These are phyloP conservation scores for Pezicula radicicola DNA, from an alignment of 2,329 filamentous ascomycete species.

Conservation along the genomic window DNA sequence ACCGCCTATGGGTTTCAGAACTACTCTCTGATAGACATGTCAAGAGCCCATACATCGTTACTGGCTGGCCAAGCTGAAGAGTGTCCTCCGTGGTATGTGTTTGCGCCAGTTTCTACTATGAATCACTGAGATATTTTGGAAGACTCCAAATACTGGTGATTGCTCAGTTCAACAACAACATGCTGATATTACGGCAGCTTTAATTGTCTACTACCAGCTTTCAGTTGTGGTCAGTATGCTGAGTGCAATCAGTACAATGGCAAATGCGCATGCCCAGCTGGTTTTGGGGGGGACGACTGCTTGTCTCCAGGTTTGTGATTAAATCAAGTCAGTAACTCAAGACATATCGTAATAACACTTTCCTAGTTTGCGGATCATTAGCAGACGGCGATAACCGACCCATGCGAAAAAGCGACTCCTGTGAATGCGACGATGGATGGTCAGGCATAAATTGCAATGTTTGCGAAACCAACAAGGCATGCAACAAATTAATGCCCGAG, in stretches of 20 bases:
- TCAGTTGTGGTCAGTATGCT: slow-evolving; percentile 87
- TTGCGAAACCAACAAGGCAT: slow-evolving; percentile 79
- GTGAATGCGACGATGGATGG: slow-evolving; percentile 92
- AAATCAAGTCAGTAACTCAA: neutral
- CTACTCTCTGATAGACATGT: slow-evolving; percentile 58
- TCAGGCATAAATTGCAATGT: slow-evolving; percentile 97
- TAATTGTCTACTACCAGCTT: slow-evolving; percentile 94
- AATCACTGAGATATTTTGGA: slow-evolving; percentile 6
- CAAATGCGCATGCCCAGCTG: slow-evolving; percentile 87
- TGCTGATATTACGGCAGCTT: slow-evolving; percentile 57
- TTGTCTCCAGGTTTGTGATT: slow-evolving; percentile 65
- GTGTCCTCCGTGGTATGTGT: slow-evolving; percentile 71
- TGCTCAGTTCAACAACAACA: neutral
- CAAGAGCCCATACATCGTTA: slow-evolving; percentile 64
- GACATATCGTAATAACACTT: slow-evolving; percentile 8
- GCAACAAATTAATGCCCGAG: slow-evolving; percentile 82
- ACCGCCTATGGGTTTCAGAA: slow-evolving; percentile 44
- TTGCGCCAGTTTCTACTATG: slow-evolving; percentile 16
- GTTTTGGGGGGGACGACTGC: slow-evolving; percentile 94
- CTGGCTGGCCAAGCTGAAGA: slow-evolving; percentile 71
- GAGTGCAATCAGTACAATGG: slow-evolving; percentile 87
- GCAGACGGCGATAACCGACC: slow-evolving; percentile 76
- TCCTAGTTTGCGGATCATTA: slow-evolving; percentile 77
- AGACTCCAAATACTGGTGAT: too few species aligned
- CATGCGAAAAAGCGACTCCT: slow-evolving; percentile 67